phyloP scores from a whole-genome alignment of 179 eudicot species.

The Sideroxylon spinosum region DNA sequence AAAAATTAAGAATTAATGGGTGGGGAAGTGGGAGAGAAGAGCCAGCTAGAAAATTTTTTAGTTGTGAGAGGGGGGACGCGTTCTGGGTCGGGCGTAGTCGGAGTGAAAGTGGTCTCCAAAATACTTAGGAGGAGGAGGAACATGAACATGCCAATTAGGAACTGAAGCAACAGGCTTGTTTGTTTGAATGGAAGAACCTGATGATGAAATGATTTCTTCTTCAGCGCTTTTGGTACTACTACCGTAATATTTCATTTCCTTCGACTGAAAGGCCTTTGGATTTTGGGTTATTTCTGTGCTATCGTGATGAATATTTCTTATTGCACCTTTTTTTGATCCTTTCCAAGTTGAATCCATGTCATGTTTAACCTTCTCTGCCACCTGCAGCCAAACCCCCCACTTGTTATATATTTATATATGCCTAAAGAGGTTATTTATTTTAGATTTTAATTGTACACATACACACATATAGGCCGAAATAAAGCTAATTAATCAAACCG shows the following conservation, averaged over 20 bases:
- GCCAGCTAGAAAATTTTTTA: background rate
- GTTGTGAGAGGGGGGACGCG: conserved; percentile 16
- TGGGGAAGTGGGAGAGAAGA: background rate
- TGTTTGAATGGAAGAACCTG: conserved; percentile 15
- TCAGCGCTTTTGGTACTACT: background rate
- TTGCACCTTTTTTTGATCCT: background rate
- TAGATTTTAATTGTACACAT: too few relatives aligned
- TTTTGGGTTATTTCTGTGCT: background rate
- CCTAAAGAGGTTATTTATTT: too few relatives aligned
- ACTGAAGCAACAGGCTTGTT: conserved; percentile 11
- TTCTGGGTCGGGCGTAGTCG: conserved; percentile 15
- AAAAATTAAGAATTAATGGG: background rate
- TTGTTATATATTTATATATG: background rate
- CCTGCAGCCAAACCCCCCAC: background rate
- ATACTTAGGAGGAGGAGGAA: background rate
- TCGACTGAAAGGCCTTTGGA: background rate
- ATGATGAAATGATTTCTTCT: background rate
- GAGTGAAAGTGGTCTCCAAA: background rate
- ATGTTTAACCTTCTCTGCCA: conserved; percentile 2
- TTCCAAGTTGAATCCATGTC: background rate
- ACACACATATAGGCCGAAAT: too few relatives aligned
- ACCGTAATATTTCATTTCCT: background rate
- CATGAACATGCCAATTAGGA: conserved; percentile 5
- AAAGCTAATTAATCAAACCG: too few relatives aligned
- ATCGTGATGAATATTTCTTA: too few relatives aligned